Evolutionary conservation across 441 rosid species (phyloP).

Genomic region (Gossypium davidsonii): DNA sequence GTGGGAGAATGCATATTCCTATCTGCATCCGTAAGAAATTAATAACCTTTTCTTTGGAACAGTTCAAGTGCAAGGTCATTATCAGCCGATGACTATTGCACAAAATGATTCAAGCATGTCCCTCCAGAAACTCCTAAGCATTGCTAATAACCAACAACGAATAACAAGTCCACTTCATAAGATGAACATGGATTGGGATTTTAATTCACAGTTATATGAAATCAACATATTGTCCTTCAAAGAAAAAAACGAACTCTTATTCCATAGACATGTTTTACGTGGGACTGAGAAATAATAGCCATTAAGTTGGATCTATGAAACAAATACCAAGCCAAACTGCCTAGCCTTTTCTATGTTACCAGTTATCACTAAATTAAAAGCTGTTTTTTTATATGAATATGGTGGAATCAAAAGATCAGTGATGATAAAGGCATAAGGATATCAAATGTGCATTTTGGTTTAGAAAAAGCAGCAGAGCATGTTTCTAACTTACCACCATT

Average conservation of each 20-base stretch:
- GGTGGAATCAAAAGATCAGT: background rate
- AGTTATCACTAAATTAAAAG: background rate
- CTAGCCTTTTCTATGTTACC: background rate
- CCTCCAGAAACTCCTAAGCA: background rate
- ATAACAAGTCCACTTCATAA: background rate
- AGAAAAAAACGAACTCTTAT: background rate
- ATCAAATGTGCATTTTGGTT: background rate
- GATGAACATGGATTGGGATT: background rate
- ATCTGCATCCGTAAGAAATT: background rate
- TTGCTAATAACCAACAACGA: background rate
- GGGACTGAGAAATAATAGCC: background rate
- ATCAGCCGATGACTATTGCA: background rate
- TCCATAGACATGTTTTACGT: background rate
- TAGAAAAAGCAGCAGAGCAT: background rate
- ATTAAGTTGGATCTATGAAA: background rate
- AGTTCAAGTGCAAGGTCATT: background rate
- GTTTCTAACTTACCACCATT: slow-evolving; percentile 28
- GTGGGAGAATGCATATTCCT: background rate
- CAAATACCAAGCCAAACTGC: background rate
- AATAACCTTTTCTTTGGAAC: background rate
- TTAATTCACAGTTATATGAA: background rate
- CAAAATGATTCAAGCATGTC: background rate
- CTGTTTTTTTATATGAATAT: background rate
- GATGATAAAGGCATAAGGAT: background rate
- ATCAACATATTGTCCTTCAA: background rate